A percentile compares a stretch with the other conserved stretches of the same genome.
Conservation (phyloP, 1,139 yeast species). For the Blastobotrys petasosporus region DNA sequence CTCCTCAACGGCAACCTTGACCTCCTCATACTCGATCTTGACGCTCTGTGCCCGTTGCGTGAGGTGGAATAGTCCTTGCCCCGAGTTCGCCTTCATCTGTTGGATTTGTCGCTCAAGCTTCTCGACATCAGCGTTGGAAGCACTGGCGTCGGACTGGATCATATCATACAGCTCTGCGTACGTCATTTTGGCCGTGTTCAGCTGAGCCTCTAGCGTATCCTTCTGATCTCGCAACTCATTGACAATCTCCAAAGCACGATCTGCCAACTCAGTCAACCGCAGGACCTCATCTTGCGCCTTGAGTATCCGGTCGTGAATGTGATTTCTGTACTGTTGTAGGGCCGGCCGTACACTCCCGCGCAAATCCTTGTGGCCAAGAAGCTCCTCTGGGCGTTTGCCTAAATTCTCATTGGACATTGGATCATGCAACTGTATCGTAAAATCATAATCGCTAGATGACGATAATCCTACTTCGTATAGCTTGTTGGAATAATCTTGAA, state of each 20-base stretch:
- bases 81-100: conserved; percentile 46
- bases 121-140: conserved; percentile 60
- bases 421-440: conserved; percentile 32
- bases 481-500: conserved; percentile 52
- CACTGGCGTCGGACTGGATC: conserved; percentile 49
- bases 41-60: conserved; percentile 54
- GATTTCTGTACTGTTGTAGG: conserved; percentile 44
- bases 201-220: conserved; percentile 55
- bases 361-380: conserved; percentile 35
- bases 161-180: conserved; percentile 56
- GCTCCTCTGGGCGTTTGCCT: conserved; percentile 40
- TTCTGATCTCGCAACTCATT: conserved; percentile 52
- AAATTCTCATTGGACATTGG: conserved; percentile 34
- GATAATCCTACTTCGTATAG: conserved; percentile 44
- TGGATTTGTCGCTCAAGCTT: conserved; percentile 57
- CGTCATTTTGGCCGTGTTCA: conserved; percentile 47
- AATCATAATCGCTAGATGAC: conserved; percentile 26
- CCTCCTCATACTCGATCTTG: conserved; percentile 50
- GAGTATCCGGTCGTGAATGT: conserved; percentile 46
- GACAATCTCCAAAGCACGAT: conserved; percentile 48
- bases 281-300: conserved; percentile 54
- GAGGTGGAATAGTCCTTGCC: conserved; percentile 49
- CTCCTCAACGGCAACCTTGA: conserved; percentile 43
- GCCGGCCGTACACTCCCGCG: conserved; percentile 34
- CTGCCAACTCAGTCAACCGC: conserved; percentile 54